Conservation (phyloP, 768 basidiomycete genomes). For the Suillus americanus region DNA sequence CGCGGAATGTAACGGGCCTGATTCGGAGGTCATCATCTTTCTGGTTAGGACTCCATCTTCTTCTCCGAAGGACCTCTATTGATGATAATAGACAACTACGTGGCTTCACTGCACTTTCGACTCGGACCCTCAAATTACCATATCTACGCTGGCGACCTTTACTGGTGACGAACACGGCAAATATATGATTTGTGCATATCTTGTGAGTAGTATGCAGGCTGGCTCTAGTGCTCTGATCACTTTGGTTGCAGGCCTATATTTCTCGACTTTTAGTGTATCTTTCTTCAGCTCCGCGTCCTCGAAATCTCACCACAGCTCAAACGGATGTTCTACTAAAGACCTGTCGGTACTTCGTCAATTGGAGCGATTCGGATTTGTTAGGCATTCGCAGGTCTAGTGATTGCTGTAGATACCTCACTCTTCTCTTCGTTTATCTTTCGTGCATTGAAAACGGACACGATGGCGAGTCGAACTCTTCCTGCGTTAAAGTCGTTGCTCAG, state of each 20-base stretch:
- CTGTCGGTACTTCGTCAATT: conserved; percentile 22
- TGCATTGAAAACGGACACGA: conserved; percentile 17
- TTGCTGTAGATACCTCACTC: conserved; percentile 28
- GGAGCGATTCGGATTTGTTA: conserved; percentile 21
- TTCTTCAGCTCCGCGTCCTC: conserved; percentile 12
- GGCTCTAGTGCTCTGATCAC: not conserved
- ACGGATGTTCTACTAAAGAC: conserved; percentile 18
- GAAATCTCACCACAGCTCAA: conserved; percentile 18
- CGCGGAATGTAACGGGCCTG: conserved; percentile 50
- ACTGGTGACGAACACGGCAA: not conserved
- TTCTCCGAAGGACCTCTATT: conserved; percentile 7
- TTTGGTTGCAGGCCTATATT: conserved; percentile 15
- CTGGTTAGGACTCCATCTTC: conserved; percentile 39
- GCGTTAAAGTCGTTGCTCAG: not conserved
- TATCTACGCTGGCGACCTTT: not conserved
- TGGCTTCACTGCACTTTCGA: conserved; percentile 46
- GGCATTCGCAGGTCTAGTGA: conserved; percentile 29
- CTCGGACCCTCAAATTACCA: not conserved
- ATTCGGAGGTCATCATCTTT: conserved; percentile 47
- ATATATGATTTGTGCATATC: conserved; percentile 1
- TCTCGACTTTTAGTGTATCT: conserved; percentile 24
- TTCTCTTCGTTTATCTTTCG: conserved; percentile 25
- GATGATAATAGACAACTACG: conserved; percentile 42
- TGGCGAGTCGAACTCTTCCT: conserved; percentile 17
- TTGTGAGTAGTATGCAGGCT: not conserved